Evolutionary conservation across 768 basidiomycete genomes (phyloP).

Genomic region (Tricholoma bakamatsutake): DNA sequence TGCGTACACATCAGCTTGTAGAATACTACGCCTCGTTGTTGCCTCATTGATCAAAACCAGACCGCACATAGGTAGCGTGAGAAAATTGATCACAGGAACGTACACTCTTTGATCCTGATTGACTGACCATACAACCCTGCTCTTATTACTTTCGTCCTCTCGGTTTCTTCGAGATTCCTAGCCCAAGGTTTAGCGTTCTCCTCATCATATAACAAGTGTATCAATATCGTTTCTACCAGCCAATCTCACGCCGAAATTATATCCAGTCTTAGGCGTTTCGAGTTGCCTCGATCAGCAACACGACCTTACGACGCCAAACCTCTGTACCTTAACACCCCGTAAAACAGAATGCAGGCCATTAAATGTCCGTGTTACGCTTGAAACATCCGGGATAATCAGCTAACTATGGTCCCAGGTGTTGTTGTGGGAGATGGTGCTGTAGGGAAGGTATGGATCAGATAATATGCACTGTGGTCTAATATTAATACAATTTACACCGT

Average conservation of each 20-base stretch:
- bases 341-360: constrained; percentile 76
- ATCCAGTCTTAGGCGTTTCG: constrained; percentile 6
- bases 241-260: neutral
- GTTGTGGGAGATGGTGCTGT: constrained; percentile 99
- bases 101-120: constrained; percentile 14
- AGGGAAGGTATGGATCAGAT: constrained; percentile 68
- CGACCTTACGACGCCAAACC: constrained; percentile 17
- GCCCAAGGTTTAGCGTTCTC: constrained; percentile 10
- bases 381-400: constrained; percentile 16
- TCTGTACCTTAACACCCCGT: constrained; percentile 13
- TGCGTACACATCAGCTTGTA: neutral
- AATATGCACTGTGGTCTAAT: neutral
- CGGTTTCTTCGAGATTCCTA: constrained; percentile 10
- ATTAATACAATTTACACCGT: constrained; percentile 3
- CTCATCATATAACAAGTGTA: neutral
- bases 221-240: neutral
- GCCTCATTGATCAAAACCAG: constrained; percentile 7
- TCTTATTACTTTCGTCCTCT: constrained; percentile 8
- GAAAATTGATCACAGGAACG: constrained; percentile 18
- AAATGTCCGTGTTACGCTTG: constrained; percentile 55
- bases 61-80: constrained; percentile 14
- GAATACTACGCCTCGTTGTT: neutral
- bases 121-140: constrained; percentile 16
- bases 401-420: constrained; percentile 61
- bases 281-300: constrained; percentile 17